phyloP scores from a whole-genome alignment of 495 filamentous ascomycete species.

The Penicillium dipodomyicola region DNA sequence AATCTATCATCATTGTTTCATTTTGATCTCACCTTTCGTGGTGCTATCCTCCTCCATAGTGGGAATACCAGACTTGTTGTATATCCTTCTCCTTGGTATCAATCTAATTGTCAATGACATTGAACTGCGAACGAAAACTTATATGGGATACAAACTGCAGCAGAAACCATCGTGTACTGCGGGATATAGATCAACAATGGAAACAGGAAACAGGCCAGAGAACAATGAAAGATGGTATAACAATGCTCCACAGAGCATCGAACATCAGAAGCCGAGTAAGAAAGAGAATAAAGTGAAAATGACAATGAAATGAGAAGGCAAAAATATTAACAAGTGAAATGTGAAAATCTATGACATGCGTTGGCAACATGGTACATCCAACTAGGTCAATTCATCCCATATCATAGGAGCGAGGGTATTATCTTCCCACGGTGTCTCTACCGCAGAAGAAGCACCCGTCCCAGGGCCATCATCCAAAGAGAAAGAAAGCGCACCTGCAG shows the following conservation, averaged over 20 bases:
- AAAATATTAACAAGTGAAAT: background rate
- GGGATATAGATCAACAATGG: conserved; percentile 27
- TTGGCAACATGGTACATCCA: background rate
- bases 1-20: background rate
- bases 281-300: background rate
- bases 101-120: background rate
- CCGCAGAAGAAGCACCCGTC: conserved; percentile 17
- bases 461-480: conserved; percentile 35
- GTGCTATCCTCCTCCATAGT: background rate
- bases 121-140: conserved; percentile 2
- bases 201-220: background rate
- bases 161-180: conserved; percentile 30
- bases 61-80: background rate
- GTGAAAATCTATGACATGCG: background rate
- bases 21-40: background rate
- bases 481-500: conserved; percentile 27
- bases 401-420: conserved; percentile 46
- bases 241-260: conserved; percentile 7
- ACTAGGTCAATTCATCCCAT: conserved; percentile 42
- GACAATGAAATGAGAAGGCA: background rate
- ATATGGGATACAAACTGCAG: conserved; percentile 8
- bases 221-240: background rate
- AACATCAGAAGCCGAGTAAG: conserved; percentile 3
- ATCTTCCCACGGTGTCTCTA: conserved; percentile 37
- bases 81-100: background rate